These are phyloP conservation scores for Entomortierella parvispora DNA, from an alignment of 192 early-diverging fungal species.

Conservation along the genomic window DNA sequence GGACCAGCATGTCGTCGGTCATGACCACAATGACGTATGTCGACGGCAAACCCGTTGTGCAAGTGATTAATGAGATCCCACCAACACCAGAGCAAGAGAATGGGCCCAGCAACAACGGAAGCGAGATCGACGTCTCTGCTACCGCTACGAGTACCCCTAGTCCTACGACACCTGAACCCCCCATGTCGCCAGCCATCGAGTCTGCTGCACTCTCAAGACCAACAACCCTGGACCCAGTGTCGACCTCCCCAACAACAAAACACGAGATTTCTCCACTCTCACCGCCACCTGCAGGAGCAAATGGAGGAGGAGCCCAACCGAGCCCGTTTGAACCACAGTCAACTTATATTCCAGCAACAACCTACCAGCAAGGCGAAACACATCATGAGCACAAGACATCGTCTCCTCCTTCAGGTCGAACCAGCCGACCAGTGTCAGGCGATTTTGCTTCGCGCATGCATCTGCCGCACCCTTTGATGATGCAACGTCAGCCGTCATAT, in stretches of 20 bases:
- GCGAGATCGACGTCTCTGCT: no score
- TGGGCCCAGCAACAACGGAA: constrained; percentile 11
- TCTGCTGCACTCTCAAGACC: neutral
- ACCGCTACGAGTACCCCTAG: neutral
- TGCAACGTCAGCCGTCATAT: constrained; percentile 8
- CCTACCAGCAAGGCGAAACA: constrained; percentile 18
- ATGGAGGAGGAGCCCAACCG: neutral
- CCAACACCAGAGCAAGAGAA: constrained; percentile 37
- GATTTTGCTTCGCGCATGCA: constrained; percentile 4
- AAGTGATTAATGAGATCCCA: constrained; percentile 45
- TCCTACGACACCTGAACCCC: neutral
- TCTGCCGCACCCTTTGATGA: constrained; percentile 39
- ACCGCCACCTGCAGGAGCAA: neutral
- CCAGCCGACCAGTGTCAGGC: constrained; percentile 19
- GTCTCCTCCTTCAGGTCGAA: constrained; percentile 8
- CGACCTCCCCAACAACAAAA: neutral
- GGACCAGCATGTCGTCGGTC: constrained; percentile 29
- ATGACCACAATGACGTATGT: constrained; percentile 38
- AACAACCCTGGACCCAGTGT: neutral
- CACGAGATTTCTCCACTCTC: neutral
- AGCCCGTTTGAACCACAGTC: constrained; percentile 40
- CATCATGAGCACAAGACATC: neutral
- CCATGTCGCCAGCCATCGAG: constrained; percentile 14
- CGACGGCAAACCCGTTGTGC: constrained; percentile 30
- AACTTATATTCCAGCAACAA: constrained; percentile 32